Conservation (phyloP, 2,329 filamentous ascomycete species). For the Reticulascus tulasneorum region DNA sequence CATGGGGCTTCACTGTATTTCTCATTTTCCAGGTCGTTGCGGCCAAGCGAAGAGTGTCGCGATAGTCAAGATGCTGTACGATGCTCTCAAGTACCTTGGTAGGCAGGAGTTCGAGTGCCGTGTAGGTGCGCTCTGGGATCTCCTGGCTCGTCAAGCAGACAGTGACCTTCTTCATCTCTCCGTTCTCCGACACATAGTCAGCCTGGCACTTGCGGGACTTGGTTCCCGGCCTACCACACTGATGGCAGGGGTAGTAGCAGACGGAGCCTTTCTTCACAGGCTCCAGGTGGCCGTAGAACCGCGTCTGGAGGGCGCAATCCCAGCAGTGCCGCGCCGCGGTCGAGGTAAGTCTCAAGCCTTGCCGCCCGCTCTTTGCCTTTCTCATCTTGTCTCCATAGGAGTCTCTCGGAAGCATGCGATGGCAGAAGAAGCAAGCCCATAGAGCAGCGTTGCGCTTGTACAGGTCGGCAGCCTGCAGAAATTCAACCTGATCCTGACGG, state of each 20-base stretch:
- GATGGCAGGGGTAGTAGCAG: background rate
- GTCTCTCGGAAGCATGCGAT: background rate
- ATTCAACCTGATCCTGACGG: background rate
- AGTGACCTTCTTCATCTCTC: too few relatives aligned
- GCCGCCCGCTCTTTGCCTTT: background rate
- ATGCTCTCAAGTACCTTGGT: background rate
- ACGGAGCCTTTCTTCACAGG: constrained; percentile 2
- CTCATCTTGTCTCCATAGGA: constrained; percentile 2
- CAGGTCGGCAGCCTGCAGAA: background rate
- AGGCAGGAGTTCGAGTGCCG: background rate
- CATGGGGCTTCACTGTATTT: background rate
- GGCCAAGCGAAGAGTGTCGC: background rate
- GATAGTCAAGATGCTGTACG: background rate
- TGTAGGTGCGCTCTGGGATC: background rate
- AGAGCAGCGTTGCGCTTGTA: background rate
- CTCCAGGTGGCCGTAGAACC: constrained; percentile 1
- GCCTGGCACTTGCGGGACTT: background rate
- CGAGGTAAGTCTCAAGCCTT: background rate
- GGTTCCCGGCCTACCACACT: background rate
- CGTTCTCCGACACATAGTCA: too few relatives aligned
- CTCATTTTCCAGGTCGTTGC: background rate
- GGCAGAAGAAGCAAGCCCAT: constrained; percentile 4
- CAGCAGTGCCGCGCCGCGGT: constrained; percentile 1
- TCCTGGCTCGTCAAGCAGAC: background rate
- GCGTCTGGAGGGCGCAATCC: constrained; percentile 1